Conservation (phyloP, 768 basidiomycete species). For the Polyporus arcularius region DNA sequence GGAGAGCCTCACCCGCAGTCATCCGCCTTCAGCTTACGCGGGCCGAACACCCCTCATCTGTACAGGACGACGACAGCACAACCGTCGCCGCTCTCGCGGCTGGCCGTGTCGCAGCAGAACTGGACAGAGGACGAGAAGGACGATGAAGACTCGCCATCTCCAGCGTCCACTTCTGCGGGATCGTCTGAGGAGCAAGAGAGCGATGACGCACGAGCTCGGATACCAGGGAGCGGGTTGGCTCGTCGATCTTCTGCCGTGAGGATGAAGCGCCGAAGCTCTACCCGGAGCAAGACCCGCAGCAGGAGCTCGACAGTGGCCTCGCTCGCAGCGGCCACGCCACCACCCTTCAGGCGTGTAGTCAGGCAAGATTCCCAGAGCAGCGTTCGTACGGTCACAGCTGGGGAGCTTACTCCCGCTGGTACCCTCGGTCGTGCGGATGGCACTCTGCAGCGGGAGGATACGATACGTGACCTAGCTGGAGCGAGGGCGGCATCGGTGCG, state of each 20-base stretch:
- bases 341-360: conserved; percentile 26
- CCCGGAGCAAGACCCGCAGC: conserved; percentile 45
- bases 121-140: conserved; percentile 59
- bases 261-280: conserved; percentile 15
- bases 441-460: conserved; percentile 20
- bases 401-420: conserved; percentile 40
- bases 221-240: conserved; percentile 31
- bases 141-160: conserved; percentile 52
- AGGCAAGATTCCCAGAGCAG: conserved; percentile 66
- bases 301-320: conserved; percentile 71
- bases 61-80: conserved; percentile 37
- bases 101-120: conserved; percentile 49
- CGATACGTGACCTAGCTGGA: conserved; percentile 15
- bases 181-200: conserved; percentile 35
- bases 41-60: conserved; percentile 39
- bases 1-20: neutral
- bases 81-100: conserved; percentile 68
- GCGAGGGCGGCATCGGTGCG: neutral
- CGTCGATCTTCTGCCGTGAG: conserved; percentile 3
- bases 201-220: conserved; percentile 2
- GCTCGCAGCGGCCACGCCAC: conserved; percentile 43
- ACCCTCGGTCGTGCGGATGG: conserved; percentile 18
- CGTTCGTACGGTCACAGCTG: conserved; percentile 68
- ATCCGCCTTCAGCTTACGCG: conserved; percentile 13
- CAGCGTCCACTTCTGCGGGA: conserved; percentile 55